Base-by-base conservation (phyloP, 2,329 filamentous ascomycete genomes). In the Berkeleyomyces basicola region DNA sequence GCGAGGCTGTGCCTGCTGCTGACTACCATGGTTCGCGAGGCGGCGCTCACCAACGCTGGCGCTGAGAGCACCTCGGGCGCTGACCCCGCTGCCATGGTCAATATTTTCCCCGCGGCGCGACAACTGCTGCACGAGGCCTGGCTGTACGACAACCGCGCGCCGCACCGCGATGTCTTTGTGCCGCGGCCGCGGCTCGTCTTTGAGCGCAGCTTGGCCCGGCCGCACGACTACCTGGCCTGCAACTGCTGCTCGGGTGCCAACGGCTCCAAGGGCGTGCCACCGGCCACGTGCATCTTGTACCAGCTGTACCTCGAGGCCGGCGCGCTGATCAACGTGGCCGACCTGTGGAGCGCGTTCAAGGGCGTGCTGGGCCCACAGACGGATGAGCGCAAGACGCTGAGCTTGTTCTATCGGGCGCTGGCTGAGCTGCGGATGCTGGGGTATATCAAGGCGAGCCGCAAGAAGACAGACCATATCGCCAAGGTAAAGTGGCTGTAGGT, bases 391-490 rank as follows among this genome's bases (percentile, higher is more conserved):
- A 78, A 77, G 57, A 79, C 78, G 6, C 78, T 90, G 74, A 83
- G 90, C 49, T 75, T 88, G 64, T 99, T 97, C 73, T 96, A 96
- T 72, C 81, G 84, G 65, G 88, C 82, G 4, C 73, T 97, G 66
- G 89, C 92, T 0, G 93, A 99, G 72, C 73, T 99, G 71, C 86
- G 85, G 72, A 82, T 85, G 61, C 78, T 99, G 69, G 93, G 93
- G 6, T 86, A 96, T 74, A 80, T 97, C 65, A 96, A 93, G 76
- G 80, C 81, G 65, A 97, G 87, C 70, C 88, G 86, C 74, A 96
- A 91, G 78, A 96, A 95, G 78, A 83, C 85, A 33, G 93, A 97
- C 71, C 92, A 97, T 74, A 77, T 97, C 67, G 85, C 89, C 46
- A 97, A 96, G 76, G 78, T 90, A 83, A 90, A 87, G 71, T 93